phyloP scores from a whole-genome alignment of 805 yeast species.

The Candida easanensis region DNA sequence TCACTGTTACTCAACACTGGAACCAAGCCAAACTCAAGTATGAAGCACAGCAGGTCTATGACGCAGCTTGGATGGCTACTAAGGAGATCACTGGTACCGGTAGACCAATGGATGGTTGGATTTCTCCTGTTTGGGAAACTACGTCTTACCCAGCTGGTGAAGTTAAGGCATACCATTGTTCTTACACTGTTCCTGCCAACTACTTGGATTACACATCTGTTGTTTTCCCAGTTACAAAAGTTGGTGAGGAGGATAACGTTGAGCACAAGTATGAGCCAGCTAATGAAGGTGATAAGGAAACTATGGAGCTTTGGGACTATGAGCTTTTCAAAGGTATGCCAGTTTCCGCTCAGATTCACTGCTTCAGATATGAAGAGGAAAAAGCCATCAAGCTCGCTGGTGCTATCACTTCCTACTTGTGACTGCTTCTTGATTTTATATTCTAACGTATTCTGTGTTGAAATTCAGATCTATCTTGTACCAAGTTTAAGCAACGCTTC shows the following conservation, averaged over 20 bases:
- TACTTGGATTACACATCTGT: conserved; percentile 39
- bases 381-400: conserved; percentile 18
- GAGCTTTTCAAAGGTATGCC: conserved; percentile 50
- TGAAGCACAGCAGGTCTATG: conserved; percentile 35
- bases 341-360: conserved; percentile 52
- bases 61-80: conserved; percentile 37
- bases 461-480: too few relatives aligned
- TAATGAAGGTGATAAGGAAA: conserved; percentile 31
- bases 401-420: conserved; percentile 15
- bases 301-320: conserved; percentile 43
- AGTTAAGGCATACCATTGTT: conserved; percentile 34
- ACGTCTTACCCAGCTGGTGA: conserved; percentile 41
- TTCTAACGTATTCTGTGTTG: too few relatives aligned
- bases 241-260: conserved; percentile 33
- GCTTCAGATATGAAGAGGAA: conserved; percentile 58
- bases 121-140: conserved; percentile 44
- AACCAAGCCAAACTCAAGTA: conserved; percentile 35
- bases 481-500: too few relatives aligned
- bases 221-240: conserved; percentile 44
- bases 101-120: conserved; percentile 45
- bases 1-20: conserved; percentile 36
- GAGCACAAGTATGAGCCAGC: conserved; percentile 22
- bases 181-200: conserved; percentile 43
- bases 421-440: too few relatives aligned
- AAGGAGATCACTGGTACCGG: conserved; percentile 32